phyloP scores from a whole-genome alignment of 106 monocot species.

The Allium sativum region DNA sequence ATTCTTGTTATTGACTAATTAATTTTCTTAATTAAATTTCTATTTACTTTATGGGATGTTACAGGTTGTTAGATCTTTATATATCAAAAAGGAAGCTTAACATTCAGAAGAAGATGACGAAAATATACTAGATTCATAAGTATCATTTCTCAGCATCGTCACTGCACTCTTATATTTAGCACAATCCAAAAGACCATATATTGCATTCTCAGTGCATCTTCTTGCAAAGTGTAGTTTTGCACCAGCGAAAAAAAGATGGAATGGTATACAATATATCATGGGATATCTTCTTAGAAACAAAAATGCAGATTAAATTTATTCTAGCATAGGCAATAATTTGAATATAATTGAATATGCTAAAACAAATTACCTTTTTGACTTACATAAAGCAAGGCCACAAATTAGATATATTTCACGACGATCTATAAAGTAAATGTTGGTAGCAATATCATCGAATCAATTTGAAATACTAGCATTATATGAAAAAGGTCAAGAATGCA shows the following conservation, averaged over 20 bases:
- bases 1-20: too few relatives aligned
- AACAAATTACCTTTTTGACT: not conserved
- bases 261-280: not conserved
- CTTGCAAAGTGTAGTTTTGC: not conserved
- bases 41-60: too few relatives aligned
- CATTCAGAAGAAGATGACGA: too few relatives aligned
- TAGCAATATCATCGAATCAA: too few relatives aligned
- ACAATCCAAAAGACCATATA: not conserved
- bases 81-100: too few relatives aligned
- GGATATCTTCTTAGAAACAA: not conserved
- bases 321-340: not conserved
- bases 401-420: not conserved
- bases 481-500: too few relatives aligned
- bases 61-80: too few relatives aligned
- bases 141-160: too few relatives aligned
- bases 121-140: too few relatives aligned
- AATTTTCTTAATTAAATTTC: too few relatives aligned
- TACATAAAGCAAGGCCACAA: not conserved
- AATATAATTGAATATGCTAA: not conserved
- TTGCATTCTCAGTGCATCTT: not conserved
- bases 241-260: not conserved
- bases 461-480: too few relatives aligned
- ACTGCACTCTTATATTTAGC: not conserved
- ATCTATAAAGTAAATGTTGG: not conserved
- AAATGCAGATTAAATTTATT: not conserved